Evolutionary conservation across 768 basidiomycete genomes (phyloP).

Genomic region (Mycena venus): DNA sequence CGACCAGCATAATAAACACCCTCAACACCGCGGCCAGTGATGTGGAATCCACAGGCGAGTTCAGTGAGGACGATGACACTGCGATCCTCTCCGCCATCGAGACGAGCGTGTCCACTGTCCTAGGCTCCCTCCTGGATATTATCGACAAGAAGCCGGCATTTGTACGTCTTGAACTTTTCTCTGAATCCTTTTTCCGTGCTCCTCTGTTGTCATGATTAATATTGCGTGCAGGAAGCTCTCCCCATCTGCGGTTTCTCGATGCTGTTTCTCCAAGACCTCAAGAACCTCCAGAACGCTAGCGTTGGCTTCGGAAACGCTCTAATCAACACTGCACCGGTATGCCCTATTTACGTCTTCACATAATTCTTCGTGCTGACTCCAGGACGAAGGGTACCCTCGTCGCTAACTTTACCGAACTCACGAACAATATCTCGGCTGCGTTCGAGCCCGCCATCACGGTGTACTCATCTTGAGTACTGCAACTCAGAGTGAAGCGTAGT

Average conservation of each 20-base stretch:
- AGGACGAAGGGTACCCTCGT: conserved; percentile 13
- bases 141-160: conserved; percentile 9
- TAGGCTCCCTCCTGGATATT: background rate
- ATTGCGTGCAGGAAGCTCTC: conserved; percentile 2
- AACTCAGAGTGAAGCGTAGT: conserved; percentile 5
- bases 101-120: background rate
- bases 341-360: conserved; percentile 1
- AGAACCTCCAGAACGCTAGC: conserved; percentile 1
- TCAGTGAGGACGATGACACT: conserved; percentile 5
- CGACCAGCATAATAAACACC: background rate
- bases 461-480: conserved; percentile 19
- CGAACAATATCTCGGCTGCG: conserved; percentile 5
- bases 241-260: background rate
- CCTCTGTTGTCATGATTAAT: conserved; percentile 5
- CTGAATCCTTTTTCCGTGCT: background rate
- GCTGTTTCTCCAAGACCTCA: conserved; percentile 8
- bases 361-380: conserved; percentile 3
- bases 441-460: conserved; percentile 14
- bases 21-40: conserved; percentile 1
- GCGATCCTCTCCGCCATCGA: background rate
- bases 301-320: conserved; percentile 6
- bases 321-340: background rate
- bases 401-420: conserved; percentile 8
- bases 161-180: conserved; percentile 5
- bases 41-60: background rate